Base-by-base conservation (phyloP, 495 filamentous ascomycete species). In the Xylaria acuta region DNA sequence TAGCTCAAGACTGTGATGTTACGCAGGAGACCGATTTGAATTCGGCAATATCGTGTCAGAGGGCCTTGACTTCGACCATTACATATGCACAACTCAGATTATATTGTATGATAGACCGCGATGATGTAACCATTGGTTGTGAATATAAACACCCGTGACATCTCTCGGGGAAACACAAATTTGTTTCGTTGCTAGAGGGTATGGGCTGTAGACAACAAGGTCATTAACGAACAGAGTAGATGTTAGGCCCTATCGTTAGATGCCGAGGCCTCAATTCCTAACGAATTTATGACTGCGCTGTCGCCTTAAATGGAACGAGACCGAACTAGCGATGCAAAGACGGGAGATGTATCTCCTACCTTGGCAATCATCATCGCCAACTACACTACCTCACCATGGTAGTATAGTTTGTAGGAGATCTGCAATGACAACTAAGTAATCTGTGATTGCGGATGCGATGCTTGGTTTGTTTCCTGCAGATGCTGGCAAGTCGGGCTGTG, bases 401-500 rank as follows among this genome's bases (percentile, higher is more conserved):
- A 22, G 58, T 38, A 12, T 30, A 64, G 38, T 43, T 43, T 30
- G 14, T 9, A 6, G 3, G 5, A 30, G 36, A 22, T 43, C 60
- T 38, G 43, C 60, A 62, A 25, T 3, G 9, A 22, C 59, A 34
- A 64, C 60, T 27, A 34, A 64, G 38, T 43, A 64, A 43, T 43
- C 38, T 64, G 22, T 8, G 12, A 43, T 41, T 41, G 38, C 60
- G 60, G 60, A 43, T 64, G 5, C 30, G 22, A 43, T 41, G 20
- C 8, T 43, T 14, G 22, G 22, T 43, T 40, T 14, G 32, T 38
- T 60, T 38, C 59, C 20, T 64, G 30, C 38, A 27, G 14, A 59
- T 59, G 54, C 30, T 59, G 54, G n/a, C 59, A 64, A 64, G 38
- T n/a, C 60, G 22, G 22, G 38, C 38, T 18, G 38, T 64, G 38